These are phyloP conservation scores for Pyronema domesticum DNA, from an alignment of 495 filamentous ascomycete genomes.

Conservation along the genomic window DNA sequence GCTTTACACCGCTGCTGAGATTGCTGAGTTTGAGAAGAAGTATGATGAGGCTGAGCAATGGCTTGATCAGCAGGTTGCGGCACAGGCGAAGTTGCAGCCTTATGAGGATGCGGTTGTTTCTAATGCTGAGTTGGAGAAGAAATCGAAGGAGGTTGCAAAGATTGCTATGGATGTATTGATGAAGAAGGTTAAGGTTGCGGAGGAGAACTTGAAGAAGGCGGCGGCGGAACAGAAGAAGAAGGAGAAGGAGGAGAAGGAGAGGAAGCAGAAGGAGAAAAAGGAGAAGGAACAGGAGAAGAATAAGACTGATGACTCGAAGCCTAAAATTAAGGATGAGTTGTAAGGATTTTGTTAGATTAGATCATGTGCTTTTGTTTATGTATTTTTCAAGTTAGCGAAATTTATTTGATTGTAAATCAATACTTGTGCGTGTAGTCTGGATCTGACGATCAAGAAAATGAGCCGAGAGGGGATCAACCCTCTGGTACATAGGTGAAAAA, in stretches of 20 bases:
- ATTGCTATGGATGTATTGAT: conserved; percentile 51
- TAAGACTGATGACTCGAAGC: conserved; percentile 33
- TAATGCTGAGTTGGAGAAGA: conserved; percentile 44
- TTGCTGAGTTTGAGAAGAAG: conserved; percentile 35
- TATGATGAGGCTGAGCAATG: conserved; percentile 37
- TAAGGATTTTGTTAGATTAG: background rate
- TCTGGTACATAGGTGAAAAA: too few relatives aligned
- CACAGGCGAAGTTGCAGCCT: conserved; percentile 47
- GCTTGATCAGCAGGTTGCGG: conserved; percentile 47
- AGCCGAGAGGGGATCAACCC: too few relatives aligned
- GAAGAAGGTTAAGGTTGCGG: conserved; percentile 48
- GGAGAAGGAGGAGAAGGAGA: conserved; percentile 34
- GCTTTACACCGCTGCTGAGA: conserved; percentile 43
- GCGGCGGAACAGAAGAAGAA: conserved; percentile 26
- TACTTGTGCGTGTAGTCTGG: too few relatives aligned
- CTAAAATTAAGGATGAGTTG: conserved; percentile 21
- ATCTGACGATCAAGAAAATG: too few relatives aligned
- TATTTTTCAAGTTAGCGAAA: too few relatives aligned
- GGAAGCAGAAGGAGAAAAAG: conserved; percentile 22
- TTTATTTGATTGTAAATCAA: too few relatives aligned
- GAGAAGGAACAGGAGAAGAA: conserved; percentile 24
- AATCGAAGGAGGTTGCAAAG: conserved; percentile 43
- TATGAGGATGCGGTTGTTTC: conserved; percentile 55
- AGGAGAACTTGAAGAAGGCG: conserved; percentile 31
- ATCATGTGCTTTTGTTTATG: background rate